These are phyloP conservation scores for Prinsepia uniflora DNA, from an alignment of 306 rosid species.

Conservation along the genomic window DNA sequence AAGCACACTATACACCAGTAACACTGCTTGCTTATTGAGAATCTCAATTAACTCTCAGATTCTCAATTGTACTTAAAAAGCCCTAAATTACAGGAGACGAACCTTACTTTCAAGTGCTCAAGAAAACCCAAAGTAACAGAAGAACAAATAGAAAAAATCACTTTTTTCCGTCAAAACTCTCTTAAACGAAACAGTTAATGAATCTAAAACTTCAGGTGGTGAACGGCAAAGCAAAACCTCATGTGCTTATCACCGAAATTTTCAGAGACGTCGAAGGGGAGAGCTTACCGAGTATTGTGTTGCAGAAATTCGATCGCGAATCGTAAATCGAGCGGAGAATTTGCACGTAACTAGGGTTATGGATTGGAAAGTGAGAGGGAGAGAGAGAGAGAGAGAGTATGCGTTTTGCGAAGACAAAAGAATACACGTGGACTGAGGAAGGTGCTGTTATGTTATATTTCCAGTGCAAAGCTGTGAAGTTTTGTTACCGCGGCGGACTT, in stretches of 20 bases:
- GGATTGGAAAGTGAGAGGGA: background rate
- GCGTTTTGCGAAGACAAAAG: background rate
- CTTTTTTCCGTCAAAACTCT: background rate
- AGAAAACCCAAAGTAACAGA: background rate
- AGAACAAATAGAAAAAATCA: background rate
- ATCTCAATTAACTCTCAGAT: background rate
- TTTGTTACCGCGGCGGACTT: too few species aligned
- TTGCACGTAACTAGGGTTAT: slow-evolving; percentile 3
- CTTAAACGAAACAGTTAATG: background rate
- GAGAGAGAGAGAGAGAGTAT: background rate
- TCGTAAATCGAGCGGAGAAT: background rate
- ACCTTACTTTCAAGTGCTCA: too few species aligned
- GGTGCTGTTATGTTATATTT: background rate
- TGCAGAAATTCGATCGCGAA: background rate
- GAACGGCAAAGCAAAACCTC: background rate
- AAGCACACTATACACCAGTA: background rate
- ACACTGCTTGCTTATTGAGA: background rate
- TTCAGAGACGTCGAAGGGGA: background rate
- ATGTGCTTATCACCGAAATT: background rate
- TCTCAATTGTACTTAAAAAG: background rate
- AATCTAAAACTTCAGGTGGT: background rate
- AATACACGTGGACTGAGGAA: background rate
- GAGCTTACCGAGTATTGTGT: background rate
- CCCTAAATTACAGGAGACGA: background rate
- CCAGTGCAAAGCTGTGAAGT: too few species aligned